These are phyloP conservation scores for Rhododendron ovatum DNA, from an alignment of 148 eudicot genomes.

Conservation along the genomic window DNA sequence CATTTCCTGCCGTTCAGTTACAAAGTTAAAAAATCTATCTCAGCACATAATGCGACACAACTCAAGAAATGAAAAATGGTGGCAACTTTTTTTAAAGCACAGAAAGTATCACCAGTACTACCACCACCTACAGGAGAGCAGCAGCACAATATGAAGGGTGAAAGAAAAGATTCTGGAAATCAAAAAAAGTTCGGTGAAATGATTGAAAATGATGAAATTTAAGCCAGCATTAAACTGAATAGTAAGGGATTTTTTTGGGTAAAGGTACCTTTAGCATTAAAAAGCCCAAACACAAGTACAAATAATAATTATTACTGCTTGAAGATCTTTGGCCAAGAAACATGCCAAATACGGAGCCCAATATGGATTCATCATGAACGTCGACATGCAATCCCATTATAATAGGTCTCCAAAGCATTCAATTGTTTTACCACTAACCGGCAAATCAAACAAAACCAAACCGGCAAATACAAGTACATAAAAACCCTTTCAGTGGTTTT, in stretches of 20 bases:
- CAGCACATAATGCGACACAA: background rate
- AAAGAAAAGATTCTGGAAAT: background rate
- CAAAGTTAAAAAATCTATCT: background rate
- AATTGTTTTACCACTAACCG: background rate
- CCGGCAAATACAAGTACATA: background rate
- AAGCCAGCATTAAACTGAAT: background rate
- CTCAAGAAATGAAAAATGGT: background rate
- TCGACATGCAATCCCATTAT: no score
- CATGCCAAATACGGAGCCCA: background rate
- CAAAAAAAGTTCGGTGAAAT: background rate
- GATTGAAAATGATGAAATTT: background rate
- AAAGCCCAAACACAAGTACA: no score
- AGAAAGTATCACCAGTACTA: background rate
- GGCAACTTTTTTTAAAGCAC: no score
- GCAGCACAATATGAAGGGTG: background rate
- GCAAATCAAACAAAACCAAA: background rate
- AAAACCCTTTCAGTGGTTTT: background rate
- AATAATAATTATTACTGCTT: background rate
- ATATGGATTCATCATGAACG: background rate
- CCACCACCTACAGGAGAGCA: background rate
- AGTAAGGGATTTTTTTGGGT: background rate
- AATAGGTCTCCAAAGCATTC: background rate
- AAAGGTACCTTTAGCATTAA: no score
- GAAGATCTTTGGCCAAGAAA: background rate
- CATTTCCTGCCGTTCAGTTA: constrained; percentile 24